Evolutionary conservation across 148 eudicot species (phyloP).

Genomic region (Silene latifolia): DNA sequence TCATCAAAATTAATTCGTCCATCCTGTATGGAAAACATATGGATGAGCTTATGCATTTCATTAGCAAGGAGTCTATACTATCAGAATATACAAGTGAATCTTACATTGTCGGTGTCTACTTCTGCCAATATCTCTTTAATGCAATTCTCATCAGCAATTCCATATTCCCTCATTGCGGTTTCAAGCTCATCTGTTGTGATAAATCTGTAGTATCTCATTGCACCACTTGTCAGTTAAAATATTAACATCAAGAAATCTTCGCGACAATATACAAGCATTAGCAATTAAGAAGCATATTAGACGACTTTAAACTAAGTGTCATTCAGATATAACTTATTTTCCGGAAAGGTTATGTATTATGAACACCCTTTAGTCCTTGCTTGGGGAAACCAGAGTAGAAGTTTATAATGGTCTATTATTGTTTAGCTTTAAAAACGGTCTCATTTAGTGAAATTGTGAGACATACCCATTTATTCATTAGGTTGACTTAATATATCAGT

Average conservation of each 20-base stretch:
- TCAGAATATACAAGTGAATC: conserved; percentile 1
- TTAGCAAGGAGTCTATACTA: neutral
- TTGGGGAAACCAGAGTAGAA: too few species aligned
- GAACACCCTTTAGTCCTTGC: too few species aligned
- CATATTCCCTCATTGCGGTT: conserved; percentile 75
- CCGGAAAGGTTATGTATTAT: too few species aligned
- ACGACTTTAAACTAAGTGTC: too few species aligned
- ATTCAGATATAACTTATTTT: too few species aligned
- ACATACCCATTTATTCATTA: too few species aligned
- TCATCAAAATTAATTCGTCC: conserved; percentile 84
- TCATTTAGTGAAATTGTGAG: too few species aligned
- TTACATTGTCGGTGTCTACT: conserved; percentile 85
- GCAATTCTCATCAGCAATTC: conserved; percentile 71
- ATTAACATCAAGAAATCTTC: neutral
- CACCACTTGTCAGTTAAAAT: neutral
- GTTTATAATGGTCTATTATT: too few species aligned
- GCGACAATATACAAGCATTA: too few species aligned
- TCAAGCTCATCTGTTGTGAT: conserved; percentile 87
- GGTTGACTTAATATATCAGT: too few species aligned
- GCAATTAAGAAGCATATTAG: too few species aligned
- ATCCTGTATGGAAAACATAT: conserved; percentile 40
- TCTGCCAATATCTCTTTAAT: conserved; percentile 74
- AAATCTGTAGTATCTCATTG: conserved; percentile 32
- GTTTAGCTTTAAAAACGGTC: too few species aligned
- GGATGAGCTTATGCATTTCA: conserved; percentile 4